Evolutionary conservation across 2,329 filamentous ascomycete genomes (phyloP), one percentile per base, ranked within the genome.

Genomic region (Aspergillus calidoustus): DNA sequence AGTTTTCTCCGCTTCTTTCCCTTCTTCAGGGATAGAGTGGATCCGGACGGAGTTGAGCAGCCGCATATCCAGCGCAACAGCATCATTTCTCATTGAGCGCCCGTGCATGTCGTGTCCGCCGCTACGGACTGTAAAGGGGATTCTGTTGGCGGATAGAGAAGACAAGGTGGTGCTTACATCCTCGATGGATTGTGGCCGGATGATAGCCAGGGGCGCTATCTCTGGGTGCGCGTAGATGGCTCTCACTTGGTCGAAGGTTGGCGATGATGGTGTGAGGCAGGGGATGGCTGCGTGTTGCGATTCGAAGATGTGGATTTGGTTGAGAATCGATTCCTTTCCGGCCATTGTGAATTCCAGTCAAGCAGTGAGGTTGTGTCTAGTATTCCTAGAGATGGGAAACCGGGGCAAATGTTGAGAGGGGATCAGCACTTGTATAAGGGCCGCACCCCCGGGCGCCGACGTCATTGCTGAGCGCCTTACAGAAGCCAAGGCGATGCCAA

Each of bases 101-200:
- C 63, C 63, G 25, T 64, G 60, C 13, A 68, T 50, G 41, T 69
- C 65, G 38, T 69, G 66, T 9, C 67, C 67, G 6, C 67, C 67
- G 1, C 53, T 25, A 30, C 67, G 67, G 8, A 69, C 17, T n/a
- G 62, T 65, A 43, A 69, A 54, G 23, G 11, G 22, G 17, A 54
- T 46, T 7, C 13, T 28, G 2, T 48, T 1, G 2, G 22, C 22
- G 22, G 22, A 19, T 9, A 48, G 22, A 25, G 34, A 51, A 7
- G 25, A 67, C 30, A 51, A 28, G 5, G 15, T 8, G 25, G 25
- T 19, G 13, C 25, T 30, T 7, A 51, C 48, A 31, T 30, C 48
- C 5, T 49, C 22, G 46, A 15, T 51, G 48, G 46, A 25, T 15
- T 1, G 6, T 48, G 13, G 46, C 46, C 46, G 46, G 46, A 48